Conservation (phyloP, 257 asterid species). For the Cruciata laevipes region DNA sequence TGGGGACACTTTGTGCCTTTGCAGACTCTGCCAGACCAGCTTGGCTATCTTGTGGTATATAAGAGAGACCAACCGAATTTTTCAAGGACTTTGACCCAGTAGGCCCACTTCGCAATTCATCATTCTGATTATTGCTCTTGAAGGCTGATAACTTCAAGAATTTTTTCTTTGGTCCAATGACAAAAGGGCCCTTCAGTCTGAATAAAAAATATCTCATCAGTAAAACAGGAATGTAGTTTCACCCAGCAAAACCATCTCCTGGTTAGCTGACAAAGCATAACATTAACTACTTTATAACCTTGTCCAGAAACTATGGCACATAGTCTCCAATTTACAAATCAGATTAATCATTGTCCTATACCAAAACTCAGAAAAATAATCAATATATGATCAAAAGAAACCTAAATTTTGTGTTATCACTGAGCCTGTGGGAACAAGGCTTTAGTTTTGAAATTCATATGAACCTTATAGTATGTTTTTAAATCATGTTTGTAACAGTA, state of each 20-base stretch:
- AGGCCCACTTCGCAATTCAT: conserved; percentile 49
- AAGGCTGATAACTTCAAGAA: conserved; percentile 63
- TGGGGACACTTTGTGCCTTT: conserved; percentile 47
- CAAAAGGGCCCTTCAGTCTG: conserved; percentile 51
- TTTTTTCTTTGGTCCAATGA: conserved; percentile 49
- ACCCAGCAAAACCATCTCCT: background rate
- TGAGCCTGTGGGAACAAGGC: background rate
- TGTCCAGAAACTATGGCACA: background rate
- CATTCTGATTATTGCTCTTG: conserved; percentile 57
- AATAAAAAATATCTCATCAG: conserved; percentile 26
- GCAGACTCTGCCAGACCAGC: conserved; percentile 50
- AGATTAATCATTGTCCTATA: background rate
- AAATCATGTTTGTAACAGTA: background rate
- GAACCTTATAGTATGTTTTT: background rate
- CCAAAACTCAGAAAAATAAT: background rate
- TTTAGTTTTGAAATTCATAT: background rate
- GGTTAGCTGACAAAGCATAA: background rate
- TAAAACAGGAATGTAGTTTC: background rate
- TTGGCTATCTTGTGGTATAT: conserved; percentile 60
- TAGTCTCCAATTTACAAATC: background rate
- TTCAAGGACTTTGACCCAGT: conserved; percentile 57
- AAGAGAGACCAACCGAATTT: conserved; percentile 52
- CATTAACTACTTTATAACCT: background rate
- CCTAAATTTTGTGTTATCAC: background rate
- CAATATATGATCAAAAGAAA: background rate